Evolutionary conservation across 2,329 filamentous ascomycete genomes (phyloP).

Genomic region (Tolypocladium album): DNA sequence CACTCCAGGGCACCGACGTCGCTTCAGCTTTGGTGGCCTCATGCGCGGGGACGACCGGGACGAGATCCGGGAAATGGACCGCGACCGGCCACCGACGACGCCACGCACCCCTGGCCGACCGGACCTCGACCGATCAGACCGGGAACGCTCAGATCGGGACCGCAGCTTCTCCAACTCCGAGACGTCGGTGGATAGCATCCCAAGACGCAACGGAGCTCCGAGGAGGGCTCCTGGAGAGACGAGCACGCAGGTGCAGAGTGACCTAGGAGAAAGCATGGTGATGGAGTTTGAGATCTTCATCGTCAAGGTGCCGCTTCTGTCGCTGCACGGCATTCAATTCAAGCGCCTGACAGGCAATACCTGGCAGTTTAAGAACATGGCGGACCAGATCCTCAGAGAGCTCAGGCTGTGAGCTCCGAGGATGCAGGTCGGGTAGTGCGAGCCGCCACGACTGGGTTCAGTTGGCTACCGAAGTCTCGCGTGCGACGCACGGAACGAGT

Average conservation of each 20-base stretch:
- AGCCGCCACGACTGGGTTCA: background rate
- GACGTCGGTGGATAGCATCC: slow-evolving; percentile 65
- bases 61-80: slow-evolving; percentile 53
- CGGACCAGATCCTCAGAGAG: slow-evolving; percentile 84
- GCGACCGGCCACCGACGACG: slow-evolving; percentile 25
- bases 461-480: background rate
- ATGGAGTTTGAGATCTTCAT: slow-evolving; percentile 93
- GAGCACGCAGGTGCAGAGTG: slow-evolving; percentile 82
- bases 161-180: slow-evolving; percentile 81
- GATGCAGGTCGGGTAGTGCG: background rate
- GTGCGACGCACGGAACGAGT: background rate
- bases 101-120: slow-evolving; percentile 33
- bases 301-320: slow-evolving; percentile 90
- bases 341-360: slow-evolving; percentile 93
- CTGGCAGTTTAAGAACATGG: slow-evolving; percentile 99
- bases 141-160: slow-evolving; percentile 33
- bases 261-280: slow-evolving; percentile 73
- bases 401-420: slow-evolving; percentile 57
- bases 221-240: slow-evolving; percentile 70
- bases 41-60: slow-evolving; percentile 49
- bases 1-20: slow-evolving; percentile 53
- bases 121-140: slow-evolving; percentile 31
- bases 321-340: slow-evolving; percentile 92
- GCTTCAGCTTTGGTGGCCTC: slow-evolving; percentile 73
- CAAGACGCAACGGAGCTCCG: slow-evolving; percentile 38